Evolutionary conservation across 1,284 basidiomycete species (phyloP), one percentile per base, ranked within the genome.

Genomic region (Ustilago sp.): DNA sequence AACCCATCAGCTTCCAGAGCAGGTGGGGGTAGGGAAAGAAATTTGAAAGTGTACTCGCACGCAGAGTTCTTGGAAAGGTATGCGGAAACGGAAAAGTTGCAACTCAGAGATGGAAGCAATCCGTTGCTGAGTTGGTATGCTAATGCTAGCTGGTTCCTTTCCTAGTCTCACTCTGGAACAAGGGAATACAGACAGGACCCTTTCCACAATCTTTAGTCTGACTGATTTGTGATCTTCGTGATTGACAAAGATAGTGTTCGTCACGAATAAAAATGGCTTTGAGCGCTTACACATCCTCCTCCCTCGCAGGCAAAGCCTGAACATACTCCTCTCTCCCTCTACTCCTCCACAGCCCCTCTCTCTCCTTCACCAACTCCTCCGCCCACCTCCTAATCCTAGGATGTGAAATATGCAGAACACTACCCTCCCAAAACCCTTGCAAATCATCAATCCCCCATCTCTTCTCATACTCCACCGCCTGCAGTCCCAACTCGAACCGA

Each of bases 401-500:
- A 61, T 82, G 77, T 0, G 50, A 48, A 28, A 84, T 74, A 36
- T 82, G 68, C 3, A 64, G 62, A 2, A 77, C 57, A 34, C 74
- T 75, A 9, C 78, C 77, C 17, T 58, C 59, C 68, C 70, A 85
- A 52, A 86, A 86, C n/a, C 65, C 76, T 61, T 86, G 84, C 45
- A 86, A 65, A 65, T 86, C 84, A 45, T 65, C 59, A 35, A 80
- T 84, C 28, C 67, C 68, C 15, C 78, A 66, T 38, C 71, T n/a
- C 8, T 73, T 50, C 58, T 86, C 84, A 52, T 86, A 90, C 80
- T 90, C 89, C 39, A 89, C 87, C 0, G 87, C 89, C 82, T 90
- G 89, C 9, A 93, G 88, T 3, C 93, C 93, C 89, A 99, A 92
- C 86, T 99, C 96, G 69, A 98, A 92, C 12, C 94, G 89, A 86